Conservation (phyloP, 1,284 basidiomycete genomes). For the Stygiomarasmius scandens region DNA sequence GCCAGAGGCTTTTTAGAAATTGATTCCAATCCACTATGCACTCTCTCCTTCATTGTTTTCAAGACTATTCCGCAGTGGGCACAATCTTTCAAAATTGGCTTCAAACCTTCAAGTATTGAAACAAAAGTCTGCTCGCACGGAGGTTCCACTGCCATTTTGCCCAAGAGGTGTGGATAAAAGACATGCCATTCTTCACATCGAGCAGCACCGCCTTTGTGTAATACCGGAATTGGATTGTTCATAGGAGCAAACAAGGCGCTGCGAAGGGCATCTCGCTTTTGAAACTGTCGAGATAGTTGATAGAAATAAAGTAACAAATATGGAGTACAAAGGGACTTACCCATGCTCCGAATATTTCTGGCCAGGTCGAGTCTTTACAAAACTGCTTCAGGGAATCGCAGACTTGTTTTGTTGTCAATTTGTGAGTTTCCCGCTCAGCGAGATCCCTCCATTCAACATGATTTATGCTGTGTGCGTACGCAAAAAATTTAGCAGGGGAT, state of each 20-base stretch:
- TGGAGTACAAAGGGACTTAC: background rate
- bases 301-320: background rate
- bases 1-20: too few species aligned
- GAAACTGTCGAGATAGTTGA: background rate
- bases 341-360: slow-evolving; percentile 10
- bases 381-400: slow-evolving; percentile 1
- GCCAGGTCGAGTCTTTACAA: slow-evolving; percentile 3
- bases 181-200: slow-evolving; percentile 7
- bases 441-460: slow-evolving; percentile 7
- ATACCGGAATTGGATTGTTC: slow-evolving; percentile 2
- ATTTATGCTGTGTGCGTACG: slow-evolving; percentile 9
- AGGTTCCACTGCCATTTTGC: background rate
- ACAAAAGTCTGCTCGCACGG: background rate
- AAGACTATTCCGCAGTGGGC: slow-evolving; percentile 1
- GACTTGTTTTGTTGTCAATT: slow-evolving; percentile 2
- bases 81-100: slow-evolving; percentile 3
- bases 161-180: slow-evolving; percentile 1
- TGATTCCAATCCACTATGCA: too few species aligned
- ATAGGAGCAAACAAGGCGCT: background rate
- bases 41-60: background rate
- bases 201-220: slow-evolving; percentile 5
- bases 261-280: slow-evolving; percentile 4
- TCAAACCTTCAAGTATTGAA: background rate
- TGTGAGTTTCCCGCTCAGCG: slow-evolving; percentile 9
- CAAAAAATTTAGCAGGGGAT: slow-evolving; percentile 9